These are phyloP conservation scores for Pythium rishiriense DNA, from an alignment of 352 stramenopile genomes.

Conservation along the genomic window DNA sequence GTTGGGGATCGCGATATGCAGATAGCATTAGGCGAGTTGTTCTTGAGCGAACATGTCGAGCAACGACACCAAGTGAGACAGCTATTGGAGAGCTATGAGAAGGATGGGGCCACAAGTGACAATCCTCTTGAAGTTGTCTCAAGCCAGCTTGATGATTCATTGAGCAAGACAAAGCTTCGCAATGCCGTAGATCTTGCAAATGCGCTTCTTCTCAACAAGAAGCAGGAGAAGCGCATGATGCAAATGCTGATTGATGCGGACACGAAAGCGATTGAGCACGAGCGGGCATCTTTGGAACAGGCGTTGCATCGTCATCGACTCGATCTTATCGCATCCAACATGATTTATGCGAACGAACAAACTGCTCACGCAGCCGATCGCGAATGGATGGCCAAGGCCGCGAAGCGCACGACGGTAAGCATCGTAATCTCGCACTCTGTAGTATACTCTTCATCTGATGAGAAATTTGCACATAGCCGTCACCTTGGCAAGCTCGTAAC, in stretches of 20 bases:
- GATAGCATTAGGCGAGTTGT: conserved; percentile 26
- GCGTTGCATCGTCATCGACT: conserved; percentile 59
- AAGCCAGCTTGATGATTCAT: conserved; percentile 46
- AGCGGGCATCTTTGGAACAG: conserved; percentile 57
- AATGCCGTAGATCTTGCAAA: conserved; percentile 73
- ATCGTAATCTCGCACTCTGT: background rate
- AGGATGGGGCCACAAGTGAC: background rate
- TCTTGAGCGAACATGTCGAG: conserved; percentile 22
- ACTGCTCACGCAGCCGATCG: conserved; percentile 22
- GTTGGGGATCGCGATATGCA: conserved; percentile 41
- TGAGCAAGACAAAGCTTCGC: conserved; percentile 67
- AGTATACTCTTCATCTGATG: background rate
- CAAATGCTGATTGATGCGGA: conserved; percentile 71
- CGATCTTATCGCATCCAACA: conserved; percentile 39
- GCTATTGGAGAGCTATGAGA: conserved; percentile 1
- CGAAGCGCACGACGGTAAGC: conserved; percentile 23
- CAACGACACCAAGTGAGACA: conserved; percentile 15
- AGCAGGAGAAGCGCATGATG: conserved; percentile 68
- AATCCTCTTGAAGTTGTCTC: conserved; percentile 17
- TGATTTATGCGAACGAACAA: conserved; percentile 23
- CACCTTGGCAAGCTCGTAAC: conserved; percentile 77
- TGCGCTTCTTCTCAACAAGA: conserved; percentile 41
- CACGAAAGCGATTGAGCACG: conserved; percentile 63
- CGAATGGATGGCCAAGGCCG: conserved; percentile 26
- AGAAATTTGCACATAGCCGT: conserved; percentile 34